A percentile compares a stretch with the other conserved stretches of the same genome.
Evolutionary conservation across 371 early-diverging fungal species (phyloP).

Genomic region (Mitosporidium daphniae): DNA sequence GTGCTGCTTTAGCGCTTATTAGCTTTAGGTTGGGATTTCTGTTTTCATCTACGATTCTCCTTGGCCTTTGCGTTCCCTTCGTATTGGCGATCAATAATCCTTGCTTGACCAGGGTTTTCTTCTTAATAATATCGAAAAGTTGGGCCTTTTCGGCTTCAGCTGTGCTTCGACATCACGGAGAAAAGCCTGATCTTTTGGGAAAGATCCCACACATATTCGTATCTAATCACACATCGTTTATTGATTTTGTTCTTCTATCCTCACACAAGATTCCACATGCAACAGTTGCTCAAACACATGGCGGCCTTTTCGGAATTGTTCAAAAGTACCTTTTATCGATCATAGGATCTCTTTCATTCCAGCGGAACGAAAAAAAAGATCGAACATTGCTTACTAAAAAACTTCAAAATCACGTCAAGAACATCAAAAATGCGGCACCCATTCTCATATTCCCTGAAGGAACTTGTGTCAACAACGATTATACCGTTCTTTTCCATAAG

Average conservation of each 20-base stretch:
- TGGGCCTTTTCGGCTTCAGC: too few relatives aligned
- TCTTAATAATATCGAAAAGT: too few relatives aligned
- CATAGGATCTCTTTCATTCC: slow-evolving; percentile 27
- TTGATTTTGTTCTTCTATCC: slow-evolving; percentile 31
- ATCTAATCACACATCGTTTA: slow-evolving; percentile 35
- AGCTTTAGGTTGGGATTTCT: too few relatives aligned
- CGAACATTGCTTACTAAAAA: slow-evolving; percentile 12
- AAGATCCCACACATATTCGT: slow-evolving; percentile 24
- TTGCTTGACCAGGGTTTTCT: too few relatives aligned
- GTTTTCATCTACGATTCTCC: too few relatives aligned
- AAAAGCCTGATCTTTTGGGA: slow-evolving; percentile 15
- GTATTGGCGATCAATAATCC: too few relatives aligned
- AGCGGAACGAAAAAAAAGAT: slow-evolving; percentile 24
- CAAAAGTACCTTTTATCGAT: slow-evolving; percentile 19
- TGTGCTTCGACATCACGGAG: slow-evolving; percentile 20
- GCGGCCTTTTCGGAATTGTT: slow-evolving; percentile 18
- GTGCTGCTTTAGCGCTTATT: too few relatives aligned
- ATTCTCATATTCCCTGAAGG: slow-evolving; percentile 54
- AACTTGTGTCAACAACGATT: slow-evolving; percentile 45
- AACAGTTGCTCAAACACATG: slow-evolving; percentile 25
- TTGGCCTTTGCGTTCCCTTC: too few relatives aligned
- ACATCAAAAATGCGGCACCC: slow-evolving; percentile 8
- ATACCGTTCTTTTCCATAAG: slow-evolving; percentile 39
- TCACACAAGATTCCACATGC: slow-evolving; percentile 31
- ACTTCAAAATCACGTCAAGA: slow-evolving; percentile 11